A percentile compares a stretch with the other conserved stretches of the same genome.
Conservation (phyloP, 768 basidiomycete species). For the Collybia sordida region DNA sequence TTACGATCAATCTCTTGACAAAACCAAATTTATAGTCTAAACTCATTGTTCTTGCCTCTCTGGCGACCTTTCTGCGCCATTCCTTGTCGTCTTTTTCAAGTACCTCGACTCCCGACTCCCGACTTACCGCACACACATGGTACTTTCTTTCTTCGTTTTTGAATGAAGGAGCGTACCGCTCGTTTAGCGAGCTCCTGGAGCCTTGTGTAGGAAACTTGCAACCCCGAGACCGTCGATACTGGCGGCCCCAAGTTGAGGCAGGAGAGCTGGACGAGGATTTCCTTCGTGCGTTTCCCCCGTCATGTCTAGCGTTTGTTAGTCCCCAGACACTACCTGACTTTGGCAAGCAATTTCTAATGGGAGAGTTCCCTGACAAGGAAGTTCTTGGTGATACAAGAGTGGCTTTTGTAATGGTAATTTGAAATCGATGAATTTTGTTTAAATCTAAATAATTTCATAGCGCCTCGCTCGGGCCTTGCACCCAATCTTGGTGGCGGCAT, state of each 20-base stretch:
- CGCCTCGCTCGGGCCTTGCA: conserved; percentile 74
- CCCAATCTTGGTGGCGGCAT: conserved; percentile 75
- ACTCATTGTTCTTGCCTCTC: conserved; percentile 70
- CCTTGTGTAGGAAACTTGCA: conserved; percentile 15
- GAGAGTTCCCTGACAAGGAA: conserved; percentile 3
- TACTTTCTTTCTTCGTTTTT: conserved; percentile 64
- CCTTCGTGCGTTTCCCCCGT: conserved; percentile 18
- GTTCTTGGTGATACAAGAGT: conserved; percentile 4
- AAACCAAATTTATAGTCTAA: conserved; percentile 55
- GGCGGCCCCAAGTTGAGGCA: conserved; percentile 34
- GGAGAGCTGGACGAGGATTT: conserved; percentile 37
- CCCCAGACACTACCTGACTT: background rate
- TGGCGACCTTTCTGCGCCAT: conserved; percentile 62
- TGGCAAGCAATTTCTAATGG: conserved; percentile 3
- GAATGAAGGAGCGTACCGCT: conserved; percentile 45
- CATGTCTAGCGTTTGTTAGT: background rate
- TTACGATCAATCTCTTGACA: background rate
- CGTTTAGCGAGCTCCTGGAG: conserved; percentile 50
- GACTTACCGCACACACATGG: conserved; percentile 47
- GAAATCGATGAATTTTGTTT: background rate
- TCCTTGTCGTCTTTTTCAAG: conserved; percentile 32
- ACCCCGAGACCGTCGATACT: conserved; percentile 17
- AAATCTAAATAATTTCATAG: conserved; percentile 30
- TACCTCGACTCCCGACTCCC: conserved; percentile 2
- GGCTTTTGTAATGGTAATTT: conserved; percentile 2